A percentile compares a stretch with the other conserved stretches of the same genome.
These are phyloP conservation scores for Elsinoe fawcettii DNA, from an alignment of 2,329 filamentous ascomycete species.

Conservation along the genomic window DNA sequence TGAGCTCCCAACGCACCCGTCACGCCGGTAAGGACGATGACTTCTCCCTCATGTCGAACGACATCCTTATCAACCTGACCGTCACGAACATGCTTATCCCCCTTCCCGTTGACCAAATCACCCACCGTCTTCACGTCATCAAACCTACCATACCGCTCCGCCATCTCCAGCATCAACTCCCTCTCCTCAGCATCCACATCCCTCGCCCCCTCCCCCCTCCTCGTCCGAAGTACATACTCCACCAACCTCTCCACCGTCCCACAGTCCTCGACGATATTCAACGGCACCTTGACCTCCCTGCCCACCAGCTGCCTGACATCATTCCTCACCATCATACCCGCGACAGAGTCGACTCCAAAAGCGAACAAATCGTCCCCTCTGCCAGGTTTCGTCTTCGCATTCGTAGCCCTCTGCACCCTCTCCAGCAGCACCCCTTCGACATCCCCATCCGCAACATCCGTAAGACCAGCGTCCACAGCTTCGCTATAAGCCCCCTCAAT, in stretches of 20 bases:
- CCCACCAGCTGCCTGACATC: conserved; percentile 33
- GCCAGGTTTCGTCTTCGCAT: conserved; percentile 16
- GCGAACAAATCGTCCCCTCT: conserved; percentile 47
- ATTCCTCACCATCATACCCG: conserved; percentile 46
- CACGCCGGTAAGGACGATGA: conserved; percentile 41
- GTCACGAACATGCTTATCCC: conserved; percentile 19
- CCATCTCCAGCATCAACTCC: conserved; percentile 39
- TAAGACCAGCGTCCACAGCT: conserved; percentile 16
- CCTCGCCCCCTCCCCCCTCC: conserved; percentile 29
- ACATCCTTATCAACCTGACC: conserved; percentile 2
- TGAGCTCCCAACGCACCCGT: conserved; percentile 48
- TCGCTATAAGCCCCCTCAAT: conserved; percentile 43
- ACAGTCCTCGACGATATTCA: conserved; percentile 54
- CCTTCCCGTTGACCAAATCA: background rate
- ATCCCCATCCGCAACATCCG: conserved; percentile 27
- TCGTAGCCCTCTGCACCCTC: conserved; percentile 23
- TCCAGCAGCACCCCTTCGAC: conserved; percentile 29
- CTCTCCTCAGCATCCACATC: conserved; percentile 31
- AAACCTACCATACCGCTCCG: conserved; percentile 43
- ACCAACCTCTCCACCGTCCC: conserved; percentile 43
- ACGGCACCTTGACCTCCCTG: conserved; percentile 37
- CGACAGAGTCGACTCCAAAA: conserved; percentile 54
- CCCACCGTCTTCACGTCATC: background rate
- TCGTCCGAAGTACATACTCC: conserved; percentile 32
- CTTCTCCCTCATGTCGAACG: conserved; percentile 18